phyloP scores from a whole-genome alignment of 495 filamentous ascomycete genomes.

The Penicillium riverlandense region DNA sequence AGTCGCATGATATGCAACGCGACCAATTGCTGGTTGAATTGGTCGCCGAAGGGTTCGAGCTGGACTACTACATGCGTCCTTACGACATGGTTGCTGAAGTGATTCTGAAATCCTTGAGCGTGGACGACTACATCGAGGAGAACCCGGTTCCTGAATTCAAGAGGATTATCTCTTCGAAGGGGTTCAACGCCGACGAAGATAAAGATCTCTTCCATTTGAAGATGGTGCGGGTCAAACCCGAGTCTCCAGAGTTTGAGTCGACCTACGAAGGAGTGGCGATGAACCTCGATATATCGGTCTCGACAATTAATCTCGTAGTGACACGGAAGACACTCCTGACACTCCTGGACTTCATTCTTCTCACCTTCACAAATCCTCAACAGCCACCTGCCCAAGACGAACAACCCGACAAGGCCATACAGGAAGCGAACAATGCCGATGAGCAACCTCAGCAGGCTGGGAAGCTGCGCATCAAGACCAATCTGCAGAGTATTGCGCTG shows the following conservation, averaged over 20 bases:
- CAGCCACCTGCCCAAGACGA: constrained; percentile 25
- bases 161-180: constrained; percentile 86
- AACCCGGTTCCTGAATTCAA: constrained; percentile 91
- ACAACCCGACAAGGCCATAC: constrained; percentile 37
- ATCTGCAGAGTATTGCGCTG: constrained; percentile 84
- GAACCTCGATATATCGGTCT: constrained; percentile 84
- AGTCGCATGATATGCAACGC: constrained; percentile 65
- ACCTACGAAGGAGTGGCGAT: constrained; percentile 89
- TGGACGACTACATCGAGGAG: constrained; percentile 91
- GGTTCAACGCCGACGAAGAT: constrained; percentile 58
- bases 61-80: constrained; percentile 80
- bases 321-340: constrained; percentile 90
- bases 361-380: constrained; percentile 80
- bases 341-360: constrained; percentile 89
- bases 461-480: constrained; percentile 79
- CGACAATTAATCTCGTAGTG: constrained; percentile 91
- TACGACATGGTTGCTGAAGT: constrained; percentile 92
- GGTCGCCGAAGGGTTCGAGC: constrained; percentile 79
- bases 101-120: constrained; percentile 73
- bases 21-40: constrained; percentile 86
- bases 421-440: constrained; percentile 32
- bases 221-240: constrained; percentile 78
- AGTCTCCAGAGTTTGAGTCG: constrained; percentile 87
- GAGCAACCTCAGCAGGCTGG: constrained; percentile 31
- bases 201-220: constrained; percentile 83